Evolutionary conservation across 768 basidiomycete species (phyloP).

Genomic region (Lactarius quietus): DNA sequence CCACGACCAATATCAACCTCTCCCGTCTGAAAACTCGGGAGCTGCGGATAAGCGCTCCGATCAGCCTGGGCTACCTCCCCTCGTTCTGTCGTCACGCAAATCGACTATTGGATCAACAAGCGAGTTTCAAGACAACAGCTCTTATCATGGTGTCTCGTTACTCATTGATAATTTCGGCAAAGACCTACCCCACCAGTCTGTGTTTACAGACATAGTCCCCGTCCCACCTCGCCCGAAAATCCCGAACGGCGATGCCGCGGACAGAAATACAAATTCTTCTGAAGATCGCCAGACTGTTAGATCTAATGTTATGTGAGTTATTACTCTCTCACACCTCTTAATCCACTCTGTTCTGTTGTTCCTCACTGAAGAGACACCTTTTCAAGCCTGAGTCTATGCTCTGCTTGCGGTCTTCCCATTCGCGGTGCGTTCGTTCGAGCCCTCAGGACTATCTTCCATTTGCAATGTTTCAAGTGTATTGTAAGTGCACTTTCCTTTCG

Average conservation of each 20-base stretch:
- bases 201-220: not conserved
- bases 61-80: slow-evolving; percentile 50
- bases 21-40: slow-evolving; percentile 53
- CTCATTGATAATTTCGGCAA: not conserved
- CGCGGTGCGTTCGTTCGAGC: slow-evolving; percentile 96
- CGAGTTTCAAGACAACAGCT: not conserved
- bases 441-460: slow-evolving; percentile 86
- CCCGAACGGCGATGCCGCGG: not conserved
- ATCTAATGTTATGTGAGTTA: not conserved
- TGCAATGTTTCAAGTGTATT: slow-evolving; percentile 98
- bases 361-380: not conserved
- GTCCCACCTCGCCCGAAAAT: not conserved
- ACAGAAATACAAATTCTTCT: not conserved
- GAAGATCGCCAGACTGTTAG: not conserved
- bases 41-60: slow-evolving; percentile 39
- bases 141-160: not conserved
- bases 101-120: not conserved
- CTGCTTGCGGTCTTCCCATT: slow-evolving; percentile 76
- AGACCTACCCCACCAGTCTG: not conserved
- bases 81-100: slow-evolving; percentile 26
- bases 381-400: slow-evolving; percentile 63
- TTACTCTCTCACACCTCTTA: slow-evolving; percentile 11
- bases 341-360: not conserved
- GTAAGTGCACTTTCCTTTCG: slow-evolving; percentile 46
- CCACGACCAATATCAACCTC: slow-evolving; percentile 43